These are phyloP conservation scores for Botrytis galanthina DNA, from an alignment of 2,329 filamentous ascomycete genomes.

Conservation along the genomic window DNA sequence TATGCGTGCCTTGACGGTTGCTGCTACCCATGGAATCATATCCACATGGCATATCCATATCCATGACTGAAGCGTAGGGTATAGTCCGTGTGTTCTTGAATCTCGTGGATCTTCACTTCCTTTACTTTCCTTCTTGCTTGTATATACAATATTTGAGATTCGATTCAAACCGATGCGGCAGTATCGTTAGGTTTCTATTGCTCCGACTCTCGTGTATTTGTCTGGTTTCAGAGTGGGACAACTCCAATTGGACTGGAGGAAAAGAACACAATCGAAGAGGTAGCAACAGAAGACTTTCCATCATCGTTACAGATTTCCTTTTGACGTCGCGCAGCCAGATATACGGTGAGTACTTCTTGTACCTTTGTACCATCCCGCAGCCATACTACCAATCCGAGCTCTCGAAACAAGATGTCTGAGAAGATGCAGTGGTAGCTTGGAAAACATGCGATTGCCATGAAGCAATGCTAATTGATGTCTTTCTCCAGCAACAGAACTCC, in stretches of 20 bases:
- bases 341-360: conserved; percentile 19
- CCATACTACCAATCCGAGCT: neutral
- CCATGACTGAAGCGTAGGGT: neutral
- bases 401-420: conserved; percentile 2
- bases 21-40: conserved; percentile 2
- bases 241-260: conserved; percentile 15
- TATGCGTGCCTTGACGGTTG: conserved; percentile 9
- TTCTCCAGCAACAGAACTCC: neutral
- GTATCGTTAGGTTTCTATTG: conserved; percentile 13
- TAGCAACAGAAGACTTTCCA: conserved; percentile 1
- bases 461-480: conserved; percentile 15
- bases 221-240: conserved; percentile 20
- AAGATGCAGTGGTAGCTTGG: neutral
- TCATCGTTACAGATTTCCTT: conserved; percentile 16
- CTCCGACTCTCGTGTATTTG: conserved; percentile 7
- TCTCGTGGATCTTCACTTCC: conserved; percentile 17
- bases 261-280: neutral
- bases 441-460: conserved; percentile 14
- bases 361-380: conserved; percentile 4
- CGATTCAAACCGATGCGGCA: neutral
- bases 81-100: conserved; percentile 19
- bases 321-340: conserved; percentile 14
- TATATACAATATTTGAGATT: neutral
- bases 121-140: conserved; percentile 13
- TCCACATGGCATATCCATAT: conserved; percentile 1